phyloP scores from a whole-genome alignment of 2,329 filamentous ascomycete species.

The Colletotrichum musicola region DNA sequence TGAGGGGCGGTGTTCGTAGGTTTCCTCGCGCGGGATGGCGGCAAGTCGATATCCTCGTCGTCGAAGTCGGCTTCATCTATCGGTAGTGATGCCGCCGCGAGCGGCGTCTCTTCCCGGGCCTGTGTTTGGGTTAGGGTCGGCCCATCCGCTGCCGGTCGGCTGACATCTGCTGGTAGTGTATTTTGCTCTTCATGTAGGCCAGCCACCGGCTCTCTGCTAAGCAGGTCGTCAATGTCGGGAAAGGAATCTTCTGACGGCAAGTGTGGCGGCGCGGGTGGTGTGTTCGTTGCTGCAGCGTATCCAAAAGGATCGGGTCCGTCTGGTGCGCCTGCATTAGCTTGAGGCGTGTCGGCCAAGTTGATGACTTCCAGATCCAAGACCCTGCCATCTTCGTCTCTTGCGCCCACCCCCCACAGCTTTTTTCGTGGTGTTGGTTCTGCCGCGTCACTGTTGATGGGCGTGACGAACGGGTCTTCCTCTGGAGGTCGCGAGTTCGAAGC shows the following conservation, averaged over 20 bases:
- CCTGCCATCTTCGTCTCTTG: constrained; percentile 74
- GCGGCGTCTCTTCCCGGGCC: neutral
- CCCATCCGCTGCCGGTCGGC: neutral
- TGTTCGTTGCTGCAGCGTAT: constrained; percentile 42
- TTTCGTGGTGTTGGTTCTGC: constrained; percentile 48
- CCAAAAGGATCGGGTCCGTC: constrained; percentile 54
- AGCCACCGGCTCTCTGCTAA: neutral
- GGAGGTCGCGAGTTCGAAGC: constrained; percentile 62
- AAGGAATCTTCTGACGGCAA: constrained; percentile 30
- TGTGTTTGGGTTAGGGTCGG: neutral
- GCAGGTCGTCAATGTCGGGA: constrained; percentile 32
- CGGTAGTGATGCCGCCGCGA: neutral
- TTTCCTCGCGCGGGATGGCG: neutral
- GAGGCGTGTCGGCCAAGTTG: constrained; percentile 65
- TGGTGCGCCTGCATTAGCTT: constrained; percentile 40
- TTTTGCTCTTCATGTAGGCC: neutral
- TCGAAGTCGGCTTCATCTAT: neutral
- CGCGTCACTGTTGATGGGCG: constrained; percentile 53
- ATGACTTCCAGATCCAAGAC: constrained; percentile 73
- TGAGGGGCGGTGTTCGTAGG: neutral
- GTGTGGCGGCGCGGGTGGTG: neutral
- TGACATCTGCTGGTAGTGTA: neutral
- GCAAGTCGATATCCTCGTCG: constrained; percentile 1
- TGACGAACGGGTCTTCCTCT: constrained; percentile 55
- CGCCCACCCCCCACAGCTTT: constrained; percentile 78